Conservation (phyloP, 2,329 filamentous ascomycete genomes). For the Cytospora mali region DNA sequence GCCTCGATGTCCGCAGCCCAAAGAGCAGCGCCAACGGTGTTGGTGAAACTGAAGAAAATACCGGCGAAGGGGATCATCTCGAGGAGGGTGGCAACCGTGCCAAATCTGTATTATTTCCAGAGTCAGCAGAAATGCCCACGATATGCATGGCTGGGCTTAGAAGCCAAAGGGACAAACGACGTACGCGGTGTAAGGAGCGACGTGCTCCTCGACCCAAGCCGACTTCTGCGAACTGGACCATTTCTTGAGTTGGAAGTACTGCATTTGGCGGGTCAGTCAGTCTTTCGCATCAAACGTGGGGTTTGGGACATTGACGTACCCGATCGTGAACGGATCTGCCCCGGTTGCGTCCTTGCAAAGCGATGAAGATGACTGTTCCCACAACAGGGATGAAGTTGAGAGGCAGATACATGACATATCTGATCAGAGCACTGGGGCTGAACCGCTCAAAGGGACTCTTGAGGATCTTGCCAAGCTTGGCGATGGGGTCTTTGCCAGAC, state of each 20-base stretch:
- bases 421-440: slow-evolving; percentile 65
- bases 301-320: slow-evolving; percentile 43
- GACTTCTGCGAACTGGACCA: slow-evolving; percentile 69
- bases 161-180: slow-evolving; percentile 37
- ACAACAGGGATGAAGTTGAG: slow-evolving; percentile 92
- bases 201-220: slow-evolving; percentile 70
- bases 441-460: slow-evolving; percentile 61
- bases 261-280: slow-evolving; percentile 56
- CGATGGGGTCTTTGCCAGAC: slow-evolving; percentile 58
- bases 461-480: slow-evolving; percentile 58
- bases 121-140: slow-evolving; percentile 3
- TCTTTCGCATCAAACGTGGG: slow-evolving; percentile 34
- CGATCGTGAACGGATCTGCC: slow-evolving; percentile 55
- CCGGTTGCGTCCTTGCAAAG: slow-evolving; percentile 66
- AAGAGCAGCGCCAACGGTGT: slow-evolving; percentile 88
- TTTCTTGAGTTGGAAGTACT: slow-evolving; percentile 91
- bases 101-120: slow-evolving; percentile 59
- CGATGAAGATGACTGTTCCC: slow-evolving; percentile 79
- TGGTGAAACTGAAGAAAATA: slow-evolving; percentile 87
- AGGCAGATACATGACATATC: slow-evolving; percentile 84
- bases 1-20: slow-evolving; percentile 87
- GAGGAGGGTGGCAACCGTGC: slow-evolving; percentile 72
- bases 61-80: slow-evolving; percentile 84
- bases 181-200: slow-evolving; percentile 80
- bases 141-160: not conserved